Percentiles rank a stretch among this genome's conserved stretches.
Conservation (phyloP, 169 alveolate genomes). For the Plasmodium reichenowi region DNA sequence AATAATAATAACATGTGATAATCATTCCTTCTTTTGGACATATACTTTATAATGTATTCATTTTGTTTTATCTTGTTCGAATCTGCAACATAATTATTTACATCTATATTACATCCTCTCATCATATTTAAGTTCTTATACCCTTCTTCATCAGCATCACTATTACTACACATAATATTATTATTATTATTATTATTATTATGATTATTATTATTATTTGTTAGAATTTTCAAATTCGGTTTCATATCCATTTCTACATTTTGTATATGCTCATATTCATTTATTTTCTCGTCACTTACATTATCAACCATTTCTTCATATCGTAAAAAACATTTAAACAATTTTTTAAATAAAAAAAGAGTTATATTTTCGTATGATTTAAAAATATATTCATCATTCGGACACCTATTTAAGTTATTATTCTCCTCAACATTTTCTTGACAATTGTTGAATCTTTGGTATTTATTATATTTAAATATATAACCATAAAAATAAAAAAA, state of each 20-base stretch:
- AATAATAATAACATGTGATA: constrained; percentile 13
- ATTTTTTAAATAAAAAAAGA: constrained; percentile 9
- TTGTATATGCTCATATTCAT: too few relatives aligned
- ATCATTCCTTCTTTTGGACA: constrained; percentile 4
- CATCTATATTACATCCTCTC: not conserved
- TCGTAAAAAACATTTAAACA: constrained; percentile 24
- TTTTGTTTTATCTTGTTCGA: not conserved
- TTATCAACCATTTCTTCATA: not conserved
- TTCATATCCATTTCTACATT: not conserved
- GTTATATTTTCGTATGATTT: constrained; percentile 28
- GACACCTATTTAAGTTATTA: too few relatives aligned
- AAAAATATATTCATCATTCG: constrained; percentile 12
- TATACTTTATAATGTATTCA: not conserved
- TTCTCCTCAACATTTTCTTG: too few relatives aligned
- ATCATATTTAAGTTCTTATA: not conserved
- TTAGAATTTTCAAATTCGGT: not conserved
- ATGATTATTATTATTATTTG: not conserved
- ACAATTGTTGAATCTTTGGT: not conserved
- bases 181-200: not conserved
- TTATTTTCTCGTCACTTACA: not conserved
- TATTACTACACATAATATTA: constrained; percentile 4
- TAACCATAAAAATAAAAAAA: constrained; percentile 72
- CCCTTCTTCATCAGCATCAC: not conserved
- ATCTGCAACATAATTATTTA: not conserved
- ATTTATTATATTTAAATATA: constrained; percentile 45